Conservation (phyloP, 768 basidiomycete genomes). For the Calocera viscosa region DNA sequence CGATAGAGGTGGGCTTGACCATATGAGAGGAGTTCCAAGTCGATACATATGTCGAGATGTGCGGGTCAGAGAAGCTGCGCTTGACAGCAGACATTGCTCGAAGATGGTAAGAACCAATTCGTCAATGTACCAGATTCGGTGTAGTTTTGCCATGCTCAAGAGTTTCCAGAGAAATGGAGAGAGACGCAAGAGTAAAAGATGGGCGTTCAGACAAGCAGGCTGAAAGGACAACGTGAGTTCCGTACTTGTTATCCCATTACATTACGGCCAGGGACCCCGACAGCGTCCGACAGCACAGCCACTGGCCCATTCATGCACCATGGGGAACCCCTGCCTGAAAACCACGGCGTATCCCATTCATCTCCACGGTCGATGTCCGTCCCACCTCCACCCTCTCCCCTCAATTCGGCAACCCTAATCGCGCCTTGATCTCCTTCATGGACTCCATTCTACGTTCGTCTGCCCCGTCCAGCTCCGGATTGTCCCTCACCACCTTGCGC, state of each 20-base stretch:
- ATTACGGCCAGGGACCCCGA: too few relatives aligned
- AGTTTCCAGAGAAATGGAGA: too few relatives aligned
- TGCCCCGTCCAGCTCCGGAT: not conserved
- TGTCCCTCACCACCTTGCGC: not conserved
- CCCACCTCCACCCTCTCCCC: too few relatives aligned
- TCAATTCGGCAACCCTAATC: not conserved
- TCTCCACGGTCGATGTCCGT: too few relatives aligned
- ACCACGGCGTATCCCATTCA: too few relatives aligned
- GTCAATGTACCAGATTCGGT: not conserved
- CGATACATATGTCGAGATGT: not conserved
- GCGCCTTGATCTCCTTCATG: slow-evolving; percentile 2
- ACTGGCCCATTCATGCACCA: too few relatives aligned
- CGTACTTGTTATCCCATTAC: too few relatives aligned
- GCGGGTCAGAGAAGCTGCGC: not conserved
- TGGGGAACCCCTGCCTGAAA: too few relatives aligned
- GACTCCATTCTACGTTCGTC: not conserved
- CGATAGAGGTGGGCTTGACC: not conserved
- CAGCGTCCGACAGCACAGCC: too few relatives aligned
- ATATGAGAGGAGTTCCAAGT: not conserved
- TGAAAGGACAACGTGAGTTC: too few relatives aligned
- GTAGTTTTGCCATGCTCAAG: not conserved
- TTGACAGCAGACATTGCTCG: not conserved
- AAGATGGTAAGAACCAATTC: not conserved
- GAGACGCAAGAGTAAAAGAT: too few relatives aligned
- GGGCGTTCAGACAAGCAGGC: too few relatives aligned